These are phyloP conservation scores for Colletotrichum sp. DNA, from an alignment of 2,329 filamentous ascomycete genomes.

Conservation along the genomic window DNA sequence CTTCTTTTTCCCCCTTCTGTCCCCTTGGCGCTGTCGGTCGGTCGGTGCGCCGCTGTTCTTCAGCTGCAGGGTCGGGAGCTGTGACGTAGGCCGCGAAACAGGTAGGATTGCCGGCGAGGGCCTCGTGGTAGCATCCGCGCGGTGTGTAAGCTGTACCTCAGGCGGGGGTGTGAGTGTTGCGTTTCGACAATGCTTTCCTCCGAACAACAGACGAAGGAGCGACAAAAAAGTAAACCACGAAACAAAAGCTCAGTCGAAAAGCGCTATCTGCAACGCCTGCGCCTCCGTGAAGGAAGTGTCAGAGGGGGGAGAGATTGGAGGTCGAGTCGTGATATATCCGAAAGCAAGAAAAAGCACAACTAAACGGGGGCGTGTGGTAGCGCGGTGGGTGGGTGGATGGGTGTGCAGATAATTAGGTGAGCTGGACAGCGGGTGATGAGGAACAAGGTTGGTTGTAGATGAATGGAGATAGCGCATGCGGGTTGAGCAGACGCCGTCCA, in stretches of 20 bases:
- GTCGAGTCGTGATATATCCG: neutral
- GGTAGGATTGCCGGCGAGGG: neutral
- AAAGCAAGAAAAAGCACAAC: neutral
- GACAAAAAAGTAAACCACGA: neutral
- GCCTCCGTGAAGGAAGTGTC: neutral
- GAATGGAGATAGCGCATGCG: neutral
- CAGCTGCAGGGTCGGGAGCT: neutral
- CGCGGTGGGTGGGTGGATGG: neutral
- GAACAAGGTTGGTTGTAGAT: neutral
- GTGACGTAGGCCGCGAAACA: slow-evolving; percentile 14
- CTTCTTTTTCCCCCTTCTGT: neutral
- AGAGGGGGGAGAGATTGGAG: neutral
- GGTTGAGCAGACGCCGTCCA: neutral
- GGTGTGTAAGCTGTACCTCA: neutral
- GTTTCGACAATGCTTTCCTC: neutral
- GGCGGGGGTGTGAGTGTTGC: neutral
- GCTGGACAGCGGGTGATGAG: neutral
- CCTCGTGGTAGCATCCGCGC: neutral
- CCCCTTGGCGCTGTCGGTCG: neutral
- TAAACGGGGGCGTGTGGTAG: neutral
- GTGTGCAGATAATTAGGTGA: neutral
- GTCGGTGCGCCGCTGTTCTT: neutral
- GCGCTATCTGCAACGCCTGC: neutral
- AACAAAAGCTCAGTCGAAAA: neutral
- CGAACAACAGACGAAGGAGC: slow-evolving; percentile 6